phyloP scores from a whole-genome alignment of 768 basidiomycete species.

The Phaffia australis region DNA sequence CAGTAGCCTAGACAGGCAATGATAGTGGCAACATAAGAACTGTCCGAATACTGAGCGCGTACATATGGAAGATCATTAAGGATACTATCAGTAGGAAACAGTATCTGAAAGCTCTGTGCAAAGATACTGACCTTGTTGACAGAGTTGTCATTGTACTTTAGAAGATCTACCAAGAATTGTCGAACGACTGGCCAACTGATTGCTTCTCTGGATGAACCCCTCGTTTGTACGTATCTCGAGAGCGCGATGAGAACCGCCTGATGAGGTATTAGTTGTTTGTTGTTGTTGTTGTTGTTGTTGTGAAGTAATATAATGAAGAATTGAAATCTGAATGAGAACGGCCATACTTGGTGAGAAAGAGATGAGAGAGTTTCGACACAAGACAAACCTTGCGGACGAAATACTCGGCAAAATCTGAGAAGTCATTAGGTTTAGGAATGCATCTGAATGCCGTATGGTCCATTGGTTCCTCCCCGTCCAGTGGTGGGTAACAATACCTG shows the following conservation, averaged over 20 bases:
- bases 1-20: slow-evolving; percentile 72
- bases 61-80: neutral
- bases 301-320: neutral
- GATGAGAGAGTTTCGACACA: neutral
- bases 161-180: slow-evolving; percentile 77
- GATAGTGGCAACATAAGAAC: slow-evolving; percentile 75
- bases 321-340: neutral
- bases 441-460: slow-evolving; percentile 77
- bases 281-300: no score
- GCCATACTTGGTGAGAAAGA: neutral
- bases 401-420: slow-evolving; percentile 80
- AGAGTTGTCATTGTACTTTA: slow-evolving; percentile 93
- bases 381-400: slow-evolving; percentile 76
- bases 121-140: slow-evolving; percentile 58
- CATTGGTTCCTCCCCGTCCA: slow-evolving; percentile 49
- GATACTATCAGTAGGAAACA: neutral
- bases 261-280: no score
- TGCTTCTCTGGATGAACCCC: slow-evolving; percentile 48
- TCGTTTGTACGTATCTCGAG: slow-evolving; percentile 62
- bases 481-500: slow-evolving; percentile 55
- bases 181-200: slow-evolving; percentile 77
- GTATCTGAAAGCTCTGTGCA: neutral
- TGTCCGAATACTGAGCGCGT: slow-evolving; percentile 70
- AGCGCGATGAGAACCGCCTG: slow-evolving; percentile 72
- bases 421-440: slow-evolving; percentile 92